These are phyloP conservation scores for Isoetes taiwanensis DNA, from an alignment of 75 land plant genomes.

Conservation along the genomic window DNA sequence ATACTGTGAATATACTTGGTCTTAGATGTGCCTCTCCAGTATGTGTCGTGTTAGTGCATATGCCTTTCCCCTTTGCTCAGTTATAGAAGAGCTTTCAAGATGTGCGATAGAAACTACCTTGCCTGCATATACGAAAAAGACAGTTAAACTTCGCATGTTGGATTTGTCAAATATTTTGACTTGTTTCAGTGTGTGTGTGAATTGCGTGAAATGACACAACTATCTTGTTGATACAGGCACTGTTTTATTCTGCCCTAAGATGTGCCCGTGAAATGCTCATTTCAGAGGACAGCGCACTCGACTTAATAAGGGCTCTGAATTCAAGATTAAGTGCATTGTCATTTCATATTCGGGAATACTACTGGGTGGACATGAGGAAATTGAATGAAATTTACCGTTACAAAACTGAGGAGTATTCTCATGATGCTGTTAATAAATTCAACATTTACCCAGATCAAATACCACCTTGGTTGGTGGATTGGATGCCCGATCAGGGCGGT, in stretches of 20 bases:
- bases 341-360: constrained; percentile 84
- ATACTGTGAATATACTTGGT: no score
- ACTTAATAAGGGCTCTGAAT: constrained; percentile 48
- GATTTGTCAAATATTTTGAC: no score
- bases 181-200: no score
- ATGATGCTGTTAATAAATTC: constrained; percentile 93
- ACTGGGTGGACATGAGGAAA: constrained; percentile 79
- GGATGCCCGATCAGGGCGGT: constrained; percentile 79
- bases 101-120: no score
- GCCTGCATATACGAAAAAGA: no score
- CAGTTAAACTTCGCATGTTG: no score
- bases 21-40: no score
- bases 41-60: no score
- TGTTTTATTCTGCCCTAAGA: constrained; percentile 77
- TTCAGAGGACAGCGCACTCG: constrained; percentile 50
- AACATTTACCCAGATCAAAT: constrained; percentile 97
- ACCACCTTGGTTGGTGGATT: constrained; percentile 76
- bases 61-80: no score
- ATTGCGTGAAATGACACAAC: no score
- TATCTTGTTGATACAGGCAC: constrained; percentile 62
- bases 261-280: constrained; percentile 90
- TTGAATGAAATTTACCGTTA: constrained; percentile 90
- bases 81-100: no score
- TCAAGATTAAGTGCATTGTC: constrained; percentile 73
- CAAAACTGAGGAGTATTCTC: constrained; percentile 93